Evolutionary conservation across 1,139 yeast species (phyloP), one percentile per base, ranked within the genome.

Genomic region (Williopsis jadinii): DNA sequence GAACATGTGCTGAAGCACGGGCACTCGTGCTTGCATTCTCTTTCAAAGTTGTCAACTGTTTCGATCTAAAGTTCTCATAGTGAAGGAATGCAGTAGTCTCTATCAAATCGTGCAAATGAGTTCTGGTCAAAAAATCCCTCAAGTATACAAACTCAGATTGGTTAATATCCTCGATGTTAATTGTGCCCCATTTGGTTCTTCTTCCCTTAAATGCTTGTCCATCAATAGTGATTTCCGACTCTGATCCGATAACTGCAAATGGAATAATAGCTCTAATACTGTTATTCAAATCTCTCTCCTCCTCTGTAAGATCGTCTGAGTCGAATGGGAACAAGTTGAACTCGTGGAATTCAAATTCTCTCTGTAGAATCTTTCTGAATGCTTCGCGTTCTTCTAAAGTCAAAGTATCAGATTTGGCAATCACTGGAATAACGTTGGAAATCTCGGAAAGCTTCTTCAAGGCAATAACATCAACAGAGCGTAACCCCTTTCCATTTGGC

Each of bases 171-270:
- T 90, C 97, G 45, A 92, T 79, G 62, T 90, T 84, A 51, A 87
- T 81, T 26, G 81, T 73, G 36, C 97, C 97, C 96, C 97, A 92
- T 60, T 84, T 80, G 44, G 94, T 87, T 65, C 84, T 80, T 68
- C 98, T 81, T 38, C 96, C 97, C 56, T 94, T 82, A 34, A 87
- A 85, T 28, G 74, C 67, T 57, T 83, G 85, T 37, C 96, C 97
- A 52, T 79, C 77, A 44, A 80, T 67, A 44, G 80, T 74, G 47
- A 85, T 77, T 53, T 82, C 84, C 46, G 71, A 75, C 60, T 88
- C 95, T n/a, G 95, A 83, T 34, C 97, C 98, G 42, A 90, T 88
- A 38, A 92, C 78, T 1, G 98, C 97, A 68, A 92, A 92, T 28
- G 98, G 98, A 52, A 90, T 77, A 58, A 77, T 76, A 39, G 82